Base-by-base conservation (phyloP, 1,284 basidiomycete genomes). In the Fomitiporia mediterranea region DNA sequence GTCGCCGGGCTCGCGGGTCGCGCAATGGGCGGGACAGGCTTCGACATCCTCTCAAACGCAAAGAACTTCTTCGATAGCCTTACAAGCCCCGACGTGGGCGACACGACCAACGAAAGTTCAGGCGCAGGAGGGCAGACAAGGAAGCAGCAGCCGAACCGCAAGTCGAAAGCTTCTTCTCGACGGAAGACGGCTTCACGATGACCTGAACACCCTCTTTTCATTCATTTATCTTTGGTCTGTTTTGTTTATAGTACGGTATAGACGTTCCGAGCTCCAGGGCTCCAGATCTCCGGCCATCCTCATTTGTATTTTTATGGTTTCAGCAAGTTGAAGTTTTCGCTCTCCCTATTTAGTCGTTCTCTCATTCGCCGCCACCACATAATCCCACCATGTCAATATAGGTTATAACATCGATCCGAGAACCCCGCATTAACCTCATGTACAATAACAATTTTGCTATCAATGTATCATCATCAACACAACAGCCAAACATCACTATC, bases 41-140 rank as follows among this genome's bases (percentile, higher is more conserved):
- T 60, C 37, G 71, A 57, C 34, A n/a, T 58, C 8, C 34, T 58
- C 15, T 46, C 44, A 6, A 50, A 47, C 15, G 57, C 50, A 13
- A 56, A 60, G 72, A 27, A 68, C 70, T 2, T 70, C 9, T 80
- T 78, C 74, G 78, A 74, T 74, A 71, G 75, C 49, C 62, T 69
- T 4, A 72, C 68, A 13, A 60, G 58, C n/a, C 49, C 61, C 57
- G 40, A 63, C 55, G 49, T 50, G 53, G 35, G 58, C 60, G 53
- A 49, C 21, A 27, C 17, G 19, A 35, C 37, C 15, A 42, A 28
- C n/a, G 43, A 43, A 4, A 28, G 47, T 46, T 44, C 38, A 15
- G 27, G 15, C 27, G 44, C 7, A 15, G 34, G 37, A 43, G 34
- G 47, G 4, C 32, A 35, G 25, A 19, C 38, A 25, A 39, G 37